A percentile compares a stretch with the other conserved stretches of the same genome.
Evolutionary conservation across 2,329 filamentous ascomycete species (phyloP).

Genomic region (Xenoacremonium recifei): DNA sequence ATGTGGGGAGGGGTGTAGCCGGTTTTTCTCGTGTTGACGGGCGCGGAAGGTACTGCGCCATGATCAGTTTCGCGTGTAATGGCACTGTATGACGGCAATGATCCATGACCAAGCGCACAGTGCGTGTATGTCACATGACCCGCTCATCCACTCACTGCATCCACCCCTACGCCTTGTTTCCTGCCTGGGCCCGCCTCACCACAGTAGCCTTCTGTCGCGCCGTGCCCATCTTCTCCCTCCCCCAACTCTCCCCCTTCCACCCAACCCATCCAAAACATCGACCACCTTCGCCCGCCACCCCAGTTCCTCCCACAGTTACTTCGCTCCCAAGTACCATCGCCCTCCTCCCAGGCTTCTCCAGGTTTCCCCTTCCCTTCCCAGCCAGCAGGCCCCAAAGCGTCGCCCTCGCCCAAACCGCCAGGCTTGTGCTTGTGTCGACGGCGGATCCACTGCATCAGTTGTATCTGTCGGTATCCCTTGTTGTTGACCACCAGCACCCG

Average conservation of each 20-base stretch:
- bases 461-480: no score
- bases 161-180: background rate
- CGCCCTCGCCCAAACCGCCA: no score
- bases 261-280: slow-evolving; percentile 39
- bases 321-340: slow-evolving; percentile 38
- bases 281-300: slow-evolving; percentile 28
- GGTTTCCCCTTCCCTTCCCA: slow-evolving; percentile 17
- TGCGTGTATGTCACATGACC: no score
- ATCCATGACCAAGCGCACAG: no score
- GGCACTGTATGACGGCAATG: no score
- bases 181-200: no score
- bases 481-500: no score
- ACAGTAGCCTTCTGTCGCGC: slow-evolving; percentile 25
- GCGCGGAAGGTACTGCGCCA: background rate
- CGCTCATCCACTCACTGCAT: no score
- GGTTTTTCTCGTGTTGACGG: background rate
- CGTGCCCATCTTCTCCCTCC: slow-evolving; percentile 26
- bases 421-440: slow-evolving; percentile 7
- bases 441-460: slow-evolving; percentile 26
- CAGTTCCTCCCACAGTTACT: slow-evolving; percentile 38
- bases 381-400: no score
- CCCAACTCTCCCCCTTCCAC: slow-evolving; percentile 31
- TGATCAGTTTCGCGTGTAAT: no score
- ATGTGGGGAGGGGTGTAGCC: background rate
- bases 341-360: slow-evolving; percentile 21